Evolutionary conservation across 345 rosid species (phyloP), one percentile per base, ranked within the genome.

Genomic region (Salix koriyanagi): DNA sequence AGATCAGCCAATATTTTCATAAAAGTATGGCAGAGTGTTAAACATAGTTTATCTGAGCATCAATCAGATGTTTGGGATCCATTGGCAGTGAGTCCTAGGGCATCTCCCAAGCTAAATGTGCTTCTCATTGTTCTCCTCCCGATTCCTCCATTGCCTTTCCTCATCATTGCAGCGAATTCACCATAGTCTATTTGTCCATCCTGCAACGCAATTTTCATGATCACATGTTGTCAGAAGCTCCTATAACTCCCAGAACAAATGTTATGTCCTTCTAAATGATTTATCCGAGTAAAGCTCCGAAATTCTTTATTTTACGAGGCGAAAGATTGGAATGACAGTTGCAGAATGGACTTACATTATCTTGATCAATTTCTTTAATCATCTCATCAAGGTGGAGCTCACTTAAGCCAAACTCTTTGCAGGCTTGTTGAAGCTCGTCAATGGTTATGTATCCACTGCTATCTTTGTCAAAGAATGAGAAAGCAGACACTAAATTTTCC

Each of bases 351-450:
- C 94, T 87, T 79, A 89, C 97, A 79, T 92, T 87, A 76, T 92
- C 88, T 88, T 90, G 94, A 76, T 92, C 97, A 39, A 92, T 89
- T 79, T 92, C 94, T 84, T 87, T 85, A 82, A 92, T 90, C 89
- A 92, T 90, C 26, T 92, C 94, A 79, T 87, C 91, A 69, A 92
- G 91, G 82, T 89, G 87, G 71, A 89, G 72, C 71, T 92, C 94
- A 1, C 89, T 89, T 76, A 90, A 72, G 65, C 91, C 91, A 62
- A 92, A 90, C 83, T 92, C 93, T 70, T 90, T 82, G 85, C 91
- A 91, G 11, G 91, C 92, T 68, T 88, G 94, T 82, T 90, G 92
- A 75, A 91, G 90, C 80, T 90, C 96, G 32, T 90, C 94, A 5
- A 89, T 84, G 25, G 97, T 91, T 50, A 91, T 91, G 84, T 89